These are phyloP conservation scores for Acorus gramineus DNA, from an alignment of 106 monocot genomes.

Conservation along the genomic window DNA sequence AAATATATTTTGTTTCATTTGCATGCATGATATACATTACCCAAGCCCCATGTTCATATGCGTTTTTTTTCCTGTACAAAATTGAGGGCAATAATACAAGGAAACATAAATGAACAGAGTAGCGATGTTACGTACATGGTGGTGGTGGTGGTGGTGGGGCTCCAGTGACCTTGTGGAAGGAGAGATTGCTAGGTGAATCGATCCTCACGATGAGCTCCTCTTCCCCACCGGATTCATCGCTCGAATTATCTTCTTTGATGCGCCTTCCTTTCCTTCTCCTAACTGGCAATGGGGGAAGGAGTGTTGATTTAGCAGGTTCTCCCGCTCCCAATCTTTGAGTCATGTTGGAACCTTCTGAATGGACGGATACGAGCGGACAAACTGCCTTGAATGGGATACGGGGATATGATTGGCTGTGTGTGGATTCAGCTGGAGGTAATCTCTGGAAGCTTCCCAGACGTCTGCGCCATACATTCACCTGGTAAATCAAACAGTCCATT, in stretches of 20 bases:
- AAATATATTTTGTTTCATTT: too few relatives aligned
- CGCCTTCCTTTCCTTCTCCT: conserved; percentile 1
- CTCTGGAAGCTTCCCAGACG: conserved; percentile 15
- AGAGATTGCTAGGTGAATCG: conserved; percentile 75
- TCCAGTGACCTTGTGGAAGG: conserved; percentile 27
- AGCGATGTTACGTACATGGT: too few relatives aligned
- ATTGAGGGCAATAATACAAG: too few relatives aligned
- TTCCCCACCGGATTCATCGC: conserved; percentile 62
- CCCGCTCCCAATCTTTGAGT: conserved; percentile 17
- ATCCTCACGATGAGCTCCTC: conserved; percentile 71
- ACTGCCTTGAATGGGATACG: conserved; percentile 30
- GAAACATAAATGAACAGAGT: too few relatives aligned
- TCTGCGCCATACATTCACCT: conserved; percentile 40
- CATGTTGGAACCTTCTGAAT: conserved; percentile 56
- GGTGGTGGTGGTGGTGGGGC: neutral
- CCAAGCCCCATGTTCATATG: too few relatives aligned
- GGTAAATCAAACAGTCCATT: neutral
- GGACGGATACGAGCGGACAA: conserved; percentile 31
- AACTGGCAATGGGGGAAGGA: conserved; percentile 14
- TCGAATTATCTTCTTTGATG: conserved; percentile 34
- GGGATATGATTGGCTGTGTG: conserved; percentile 45
- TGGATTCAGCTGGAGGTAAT: neutral
- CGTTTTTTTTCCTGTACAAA: too few relatives aligned
- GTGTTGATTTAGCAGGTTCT: conserved; percentile 5
- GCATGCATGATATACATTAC: too few relatives aligned